These are phyloP conservation scores for Amoebophrya sp. DNA, from an alignment of 169 alveolate species.

Conservation along the genomic window DNA sequence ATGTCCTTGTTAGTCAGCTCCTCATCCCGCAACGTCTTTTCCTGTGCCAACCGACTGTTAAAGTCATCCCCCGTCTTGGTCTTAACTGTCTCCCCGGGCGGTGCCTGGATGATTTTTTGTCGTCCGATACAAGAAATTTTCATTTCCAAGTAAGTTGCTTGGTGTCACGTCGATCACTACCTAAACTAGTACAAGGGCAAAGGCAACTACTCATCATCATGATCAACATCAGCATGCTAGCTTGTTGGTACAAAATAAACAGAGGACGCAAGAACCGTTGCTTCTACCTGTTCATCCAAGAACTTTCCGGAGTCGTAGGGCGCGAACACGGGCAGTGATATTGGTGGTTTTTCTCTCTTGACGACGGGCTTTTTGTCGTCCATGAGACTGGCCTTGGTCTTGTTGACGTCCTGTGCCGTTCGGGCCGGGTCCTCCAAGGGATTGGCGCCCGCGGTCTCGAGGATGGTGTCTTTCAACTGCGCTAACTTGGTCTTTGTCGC, in stretches of 20 bases:
- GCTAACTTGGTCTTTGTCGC: not conserved
- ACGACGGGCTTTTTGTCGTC: not conserved
- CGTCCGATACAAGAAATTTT: no score
- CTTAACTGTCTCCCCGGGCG: not conserved
- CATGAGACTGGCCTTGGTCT: not conserved
- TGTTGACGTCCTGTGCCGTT: not conserved
- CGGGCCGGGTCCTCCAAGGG: not conserved
- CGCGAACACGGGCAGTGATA: not conserved
- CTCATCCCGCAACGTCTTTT: not conserved
- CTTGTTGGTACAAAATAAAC: no score
- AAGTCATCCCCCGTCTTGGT: not conserved
- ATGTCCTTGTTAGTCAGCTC: constrained; percentile 32
- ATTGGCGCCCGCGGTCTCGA: not conserved
- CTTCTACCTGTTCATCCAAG: not conserved
- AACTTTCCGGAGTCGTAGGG: not conserved
- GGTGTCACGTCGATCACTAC: no score
- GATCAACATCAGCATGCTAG: no score
- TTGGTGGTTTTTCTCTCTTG: not conserved
- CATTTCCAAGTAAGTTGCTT: no score
- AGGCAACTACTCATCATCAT: no score
- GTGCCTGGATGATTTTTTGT: no score
- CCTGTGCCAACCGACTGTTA: not conserved
- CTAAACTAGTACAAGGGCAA: no score
- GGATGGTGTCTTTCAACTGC: not conserved
- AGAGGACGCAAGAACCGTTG: no score